phyloP scores from a whole-genome alignment of 164 flowering plant species.

The Tetracentron sinense region DNA sequence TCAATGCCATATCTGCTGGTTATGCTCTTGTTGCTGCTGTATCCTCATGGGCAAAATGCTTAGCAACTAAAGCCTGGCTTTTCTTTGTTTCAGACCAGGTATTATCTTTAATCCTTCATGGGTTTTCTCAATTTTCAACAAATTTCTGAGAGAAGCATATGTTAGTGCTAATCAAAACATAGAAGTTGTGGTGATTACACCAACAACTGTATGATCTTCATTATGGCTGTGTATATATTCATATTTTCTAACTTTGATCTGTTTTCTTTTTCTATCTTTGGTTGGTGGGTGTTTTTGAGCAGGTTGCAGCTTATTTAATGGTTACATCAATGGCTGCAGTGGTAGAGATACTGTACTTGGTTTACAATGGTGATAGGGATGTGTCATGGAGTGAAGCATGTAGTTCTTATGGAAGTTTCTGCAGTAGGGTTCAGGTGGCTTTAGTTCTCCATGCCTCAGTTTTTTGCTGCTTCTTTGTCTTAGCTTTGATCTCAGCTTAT shows the following conservation, averaged over 20 bases:
- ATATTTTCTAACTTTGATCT: too few relatives aligned
- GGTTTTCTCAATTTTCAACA: too few relatives aligned
- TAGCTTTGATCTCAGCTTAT: slow-evolving; percentile 71
- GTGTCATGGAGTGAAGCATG: slow-evolving; percentile 95
- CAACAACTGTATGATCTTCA: too few relatives aligned
- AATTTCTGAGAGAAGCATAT: too few relatives aligned
- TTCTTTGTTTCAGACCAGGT: slow-evolving; percentile 96
- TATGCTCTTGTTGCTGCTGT: slow-evolving; percentile 59
- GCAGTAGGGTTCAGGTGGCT: slow-evolving; percentile 50
- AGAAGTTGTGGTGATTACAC: too few relatives aligned
- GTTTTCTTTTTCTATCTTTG: too few relatives aligned
- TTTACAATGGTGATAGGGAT: slow-evolving; percentile 57
- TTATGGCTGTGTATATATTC: too few relatives aligned
- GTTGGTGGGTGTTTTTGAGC: slow-evolving; percentile 8
- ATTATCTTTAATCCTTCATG: background rate
- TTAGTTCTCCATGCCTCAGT: slow-evolving; percentile 52
- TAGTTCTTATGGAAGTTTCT: slow-evolving; percentile 61
- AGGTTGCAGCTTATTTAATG: slow-evolving; percentile 75
- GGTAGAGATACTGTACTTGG: slow-evolving; percentile 54
- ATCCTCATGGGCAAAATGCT: slow-evolving; percentile 48
- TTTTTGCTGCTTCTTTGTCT: slow-evolving; percentile 50
- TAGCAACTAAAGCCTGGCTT: slow-evolving; percentile 60
- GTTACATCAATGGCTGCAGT: slow-evolving; percentile 70
- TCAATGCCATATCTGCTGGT: slow-evolving; percentile 59
- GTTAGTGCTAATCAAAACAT: too few relatives aligned